Evolutionary conservation across 2,329 filamentous ascomycete genomes (phyloP), one percentile per base, ranked within the genome.

Genomic region (Xylariaceae sp.): DNA sequence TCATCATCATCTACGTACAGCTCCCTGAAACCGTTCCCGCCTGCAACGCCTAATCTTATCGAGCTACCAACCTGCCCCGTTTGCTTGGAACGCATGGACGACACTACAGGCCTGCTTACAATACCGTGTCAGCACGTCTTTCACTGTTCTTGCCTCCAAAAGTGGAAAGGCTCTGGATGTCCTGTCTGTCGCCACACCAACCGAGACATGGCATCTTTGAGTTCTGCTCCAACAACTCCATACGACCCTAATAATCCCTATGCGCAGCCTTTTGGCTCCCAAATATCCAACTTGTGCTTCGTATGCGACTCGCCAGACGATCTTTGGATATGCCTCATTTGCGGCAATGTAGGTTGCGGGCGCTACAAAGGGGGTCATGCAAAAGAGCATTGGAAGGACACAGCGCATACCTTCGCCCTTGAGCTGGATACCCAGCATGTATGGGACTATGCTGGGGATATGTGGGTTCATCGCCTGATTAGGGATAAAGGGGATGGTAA

Each of bases 81-180:
- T 9, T 98, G 93, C 52, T 76, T 98, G 4, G 93, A 98, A 63
- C 84, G 91, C 36, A 98, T 98, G 93, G 93, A 98, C 57, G 91
- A 97, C 62, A 96, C 90, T 0, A 94, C 89, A 0, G 93, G 93
- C 0, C 73, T 98, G 2, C 79, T 98, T 60, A 98, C 93, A 1
- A 97, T 97, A 31, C 83, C 94, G 22, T 98, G 93, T 61, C 91
- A 97, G 57, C 93, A 98, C 57, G 89, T 97, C 38, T 98, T 98
- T 60, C 93, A 98, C 63, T 97, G 93, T 60, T 90, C 85, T 2
- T 98, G 93, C 64, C 73, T 98, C 1, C 87, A 95, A 58, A 97
- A 93, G 60, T 98, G 93, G 93, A 88, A 87, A 59, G 90, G 91
- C 4, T 86, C 83, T 19, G 91, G 91, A 4, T 98, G 93, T 59